These are phyloP conservation scores for Fonsecaea erecta DNA, from an alignment of 2,329 filamentous ascomycete genomes.

Conservation along the genomic window DNA sequence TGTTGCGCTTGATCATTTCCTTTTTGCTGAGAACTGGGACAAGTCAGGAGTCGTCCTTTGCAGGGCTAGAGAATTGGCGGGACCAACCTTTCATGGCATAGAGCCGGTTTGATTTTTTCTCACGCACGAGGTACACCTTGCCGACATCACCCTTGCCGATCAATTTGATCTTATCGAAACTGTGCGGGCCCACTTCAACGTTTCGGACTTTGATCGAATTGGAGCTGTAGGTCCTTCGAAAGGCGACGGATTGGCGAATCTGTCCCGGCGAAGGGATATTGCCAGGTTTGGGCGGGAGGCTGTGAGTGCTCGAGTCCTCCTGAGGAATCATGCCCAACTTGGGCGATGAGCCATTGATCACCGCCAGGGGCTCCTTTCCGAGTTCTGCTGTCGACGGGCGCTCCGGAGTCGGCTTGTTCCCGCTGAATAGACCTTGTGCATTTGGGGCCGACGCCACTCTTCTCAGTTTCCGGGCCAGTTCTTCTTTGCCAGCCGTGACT, in stretches of 20 bases:
- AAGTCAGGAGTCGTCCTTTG: constrained; percentile 45
- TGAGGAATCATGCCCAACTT: constrained; percentile 59
- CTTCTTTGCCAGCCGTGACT: constrained; percentile 83
- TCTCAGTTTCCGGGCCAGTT: constrained; percentile 87
- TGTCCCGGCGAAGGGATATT: constrained; percentile 70
- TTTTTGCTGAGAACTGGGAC: constrained; percentile 91
- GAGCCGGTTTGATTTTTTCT: constrained; percentile 93
- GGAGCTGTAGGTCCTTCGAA: constrained; percentile 94
- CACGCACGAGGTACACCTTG: constrained; percentile 94
- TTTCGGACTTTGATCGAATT: constrained; percentile 99
- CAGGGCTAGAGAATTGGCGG: neutral
- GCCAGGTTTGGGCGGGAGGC: constrained; percentile 49
- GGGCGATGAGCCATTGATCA: constrained; percentile 59
- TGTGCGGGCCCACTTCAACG: constrained; percentile 91
- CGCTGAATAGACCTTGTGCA: constrained; percentile 85
- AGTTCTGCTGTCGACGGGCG: constrained; percentile 84
- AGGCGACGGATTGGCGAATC: constrained; percentile 70
- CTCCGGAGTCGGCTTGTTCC: constrained; percentile 60
- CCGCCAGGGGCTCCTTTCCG: constrained; percentile 76
- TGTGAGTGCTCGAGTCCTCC: constrained; percentile 51
- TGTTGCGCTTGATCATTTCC: constrained; percentile 99
- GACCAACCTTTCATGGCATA: constrained; percentile 96
- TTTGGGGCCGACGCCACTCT: constrained; percentile 96
- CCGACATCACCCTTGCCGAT: constrained; percentile 99
- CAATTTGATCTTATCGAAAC: constrained; percentile 99